These are phyloP conservation scores for Leishmania tropica DNA, from an alignment of 208 protist species.

Conservation along the genomic window DNA sequence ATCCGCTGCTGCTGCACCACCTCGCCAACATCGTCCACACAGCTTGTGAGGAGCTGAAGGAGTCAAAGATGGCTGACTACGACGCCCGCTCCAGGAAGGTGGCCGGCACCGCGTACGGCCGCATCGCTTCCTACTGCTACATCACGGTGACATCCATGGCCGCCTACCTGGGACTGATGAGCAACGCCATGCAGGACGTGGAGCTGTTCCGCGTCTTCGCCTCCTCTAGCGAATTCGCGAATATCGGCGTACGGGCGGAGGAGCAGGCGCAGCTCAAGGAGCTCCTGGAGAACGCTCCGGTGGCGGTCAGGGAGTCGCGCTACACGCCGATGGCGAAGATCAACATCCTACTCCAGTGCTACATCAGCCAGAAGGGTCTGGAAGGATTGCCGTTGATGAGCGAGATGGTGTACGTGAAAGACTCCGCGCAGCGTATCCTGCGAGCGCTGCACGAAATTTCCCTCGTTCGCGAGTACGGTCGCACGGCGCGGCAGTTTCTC, in stretches of 20 bases:
- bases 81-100: slow-evolving; percentile 92
- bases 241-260: slow-evolving; percentile 97
- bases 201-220: slow-evolving; percentile 98
- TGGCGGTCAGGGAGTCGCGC: slow-evolving; percentile 97
- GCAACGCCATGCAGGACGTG: slow-evolving; percentile 96
- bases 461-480: slow-evolving; percentile 96
- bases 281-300: slow-evolving; percentile 96
- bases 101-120: slow-evolving; percentile 95
- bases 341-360: slow-evolving; percentile 99
- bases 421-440: slow-evolving; percentile 94
- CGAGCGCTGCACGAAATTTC: slow-evolving; percentile 96
- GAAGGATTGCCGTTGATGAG: slow-evolving; percentile 98
- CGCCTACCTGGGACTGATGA: slow-evolving; percentile 95
- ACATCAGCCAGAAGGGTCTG: slow-evolving; percentile 97
- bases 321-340: slow-evolving; percentile 98
- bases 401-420: slow-evolving; percentile 99
- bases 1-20: slow-evolving; percentile 88
- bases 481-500: slow-evolving; percentile 92
- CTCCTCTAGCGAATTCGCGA: slow-evolving; percentile 97
- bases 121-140: slow-evolving; percentile 99
- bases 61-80: slow-evolving; percentile 94
- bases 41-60: slow-evolving; percentile 91
- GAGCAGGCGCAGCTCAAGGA: slow-evolving; percentile 98
- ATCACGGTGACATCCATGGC: slow-evolving; percentile 96
- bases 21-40: slow-evolving; percentile 96